phyloP scores from a whole-genome alignment of 1,284 basidiomycete genomes.

The Austroboletus novae-zelandiae region DNA sequence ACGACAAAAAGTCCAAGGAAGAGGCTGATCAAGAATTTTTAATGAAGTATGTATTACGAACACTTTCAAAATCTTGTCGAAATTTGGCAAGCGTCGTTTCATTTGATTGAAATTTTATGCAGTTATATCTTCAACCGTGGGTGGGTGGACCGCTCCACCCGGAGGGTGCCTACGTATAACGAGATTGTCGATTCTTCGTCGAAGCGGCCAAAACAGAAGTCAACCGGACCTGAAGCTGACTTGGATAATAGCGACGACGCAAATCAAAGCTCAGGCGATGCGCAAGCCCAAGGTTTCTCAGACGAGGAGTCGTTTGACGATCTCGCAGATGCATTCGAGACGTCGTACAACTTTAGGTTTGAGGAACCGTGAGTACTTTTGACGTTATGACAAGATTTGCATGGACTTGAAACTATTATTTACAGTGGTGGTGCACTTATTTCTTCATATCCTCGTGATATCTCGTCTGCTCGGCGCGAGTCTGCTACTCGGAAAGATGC shows the following conservation, averaged over 20 bases:
- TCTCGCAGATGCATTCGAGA: slow-evolving; percentile 69
- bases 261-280: slow-evolving; percentile 25
- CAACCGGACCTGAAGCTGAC: slow-evolving; percentile 28
- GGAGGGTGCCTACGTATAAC: slow-evolving; percentile 78
- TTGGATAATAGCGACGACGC: slow-evolving; percentile 20
- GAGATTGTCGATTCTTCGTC: slow-evolving; percentile 58
- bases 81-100: no score
- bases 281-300: slow-evolving; percentile 31
- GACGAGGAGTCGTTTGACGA: slow-evolving; percentile 68
- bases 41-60: slow-evolving; percentile 65
- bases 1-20: slow-evolving; percentile 44
- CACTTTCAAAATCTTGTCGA: no score
- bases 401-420: background rate
- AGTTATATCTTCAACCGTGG: slow-evolving; percentile 95
- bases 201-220: slow-evolving; percentile 27
- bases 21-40: slow-evolving; percentile 83
- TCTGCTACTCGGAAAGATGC: slow-evolving; percentile 82
- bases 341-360: slow-evolving; percentile 91
- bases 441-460: slow-evolving; percentile 73
- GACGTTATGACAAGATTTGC: no score
- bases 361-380: slow-evolving; percentile 77
- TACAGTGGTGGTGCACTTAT: slow-evolving; percentile 72
- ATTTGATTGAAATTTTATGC: slow-evolving; percentile 6
- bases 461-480: slow-evolving; percentile 73
- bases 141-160: slow-evolving; percentile 81